Evolutionary conservation across 169 alveolate genomes (phyloP).

Genomic region (Miamiensis avidus): DNA sequence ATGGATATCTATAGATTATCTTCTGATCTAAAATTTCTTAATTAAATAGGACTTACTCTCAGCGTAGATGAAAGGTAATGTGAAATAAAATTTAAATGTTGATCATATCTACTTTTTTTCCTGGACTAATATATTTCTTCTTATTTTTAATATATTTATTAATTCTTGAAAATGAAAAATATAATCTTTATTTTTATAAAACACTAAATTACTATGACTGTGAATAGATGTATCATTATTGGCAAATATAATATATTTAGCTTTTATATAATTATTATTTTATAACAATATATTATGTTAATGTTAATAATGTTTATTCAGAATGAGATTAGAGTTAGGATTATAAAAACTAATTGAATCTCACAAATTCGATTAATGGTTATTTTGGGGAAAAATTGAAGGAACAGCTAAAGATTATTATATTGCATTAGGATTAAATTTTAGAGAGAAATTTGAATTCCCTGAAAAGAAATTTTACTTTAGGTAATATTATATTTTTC

Average conservation of each 20-base stretch:
- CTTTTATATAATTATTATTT: no score
- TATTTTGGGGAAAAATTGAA: conserved; percentile 83
- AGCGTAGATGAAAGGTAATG: conserved; percentile 41
- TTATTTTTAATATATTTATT: not conserved
- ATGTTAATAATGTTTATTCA: no score
- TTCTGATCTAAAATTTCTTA: conserved; percentile 37
- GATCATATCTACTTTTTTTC: not conserved
- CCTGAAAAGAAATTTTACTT: conserved; percentile 80
- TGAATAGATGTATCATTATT: not conserved
- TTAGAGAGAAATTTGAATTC: conserved; percentile 73
- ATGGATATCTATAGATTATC: conserved; percentile 49
- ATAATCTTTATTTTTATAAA: not conserved
- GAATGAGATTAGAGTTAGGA: conserved; percentile 40
- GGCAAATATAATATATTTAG: no score
- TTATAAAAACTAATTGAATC: conserved; percentile 28
- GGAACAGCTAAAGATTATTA: conserved; percentile 78
- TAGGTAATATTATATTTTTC: conserved; percentile 5
- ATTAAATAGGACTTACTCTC: conserved; percentile 44
- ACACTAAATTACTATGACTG: not conserved
- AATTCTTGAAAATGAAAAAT: not conserved
- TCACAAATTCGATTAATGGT: conserved; percentile 38
- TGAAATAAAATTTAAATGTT: not conserved
- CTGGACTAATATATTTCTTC: not conserved
- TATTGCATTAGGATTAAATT: conserved; percentile 72
- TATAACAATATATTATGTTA: not conserved